phyloP scores from a whole-genome alignment of 148 eudicot species.

The Chenopodium album region DNA sequence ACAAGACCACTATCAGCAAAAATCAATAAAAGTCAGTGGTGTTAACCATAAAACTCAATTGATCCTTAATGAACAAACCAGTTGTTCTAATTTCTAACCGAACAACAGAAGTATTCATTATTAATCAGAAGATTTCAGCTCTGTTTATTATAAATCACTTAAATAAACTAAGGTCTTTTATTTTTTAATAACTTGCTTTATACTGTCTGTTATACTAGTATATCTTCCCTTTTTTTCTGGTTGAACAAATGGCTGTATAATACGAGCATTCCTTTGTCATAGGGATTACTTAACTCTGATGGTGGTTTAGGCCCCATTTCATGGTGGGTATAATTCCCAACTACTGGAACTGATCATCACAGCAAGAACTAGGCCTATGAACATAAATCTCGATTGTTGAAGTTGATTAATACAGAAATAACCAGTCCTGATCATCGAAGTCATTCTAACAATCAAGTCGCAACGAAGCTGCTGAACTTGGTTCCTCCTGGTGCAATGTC shows the following conservation, averaged over 20 bases:
- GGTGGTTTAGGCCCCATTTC: conserved; percentile 76
- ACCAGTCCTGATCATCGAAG: background rate
- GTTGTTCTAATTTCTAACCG: no score
- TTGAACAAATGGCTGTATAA: background rate
- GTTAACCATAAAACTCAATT: background rate
- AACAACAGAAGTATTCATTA: no score
- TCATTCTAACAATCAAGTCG: background rate
- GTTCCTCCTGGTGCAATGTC: background rate
- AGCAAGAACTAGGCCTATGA: background rate
- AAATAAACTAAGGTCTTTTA: background rate
- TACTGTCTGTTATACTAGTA: background rate
- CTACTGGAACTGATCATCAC: background rate
- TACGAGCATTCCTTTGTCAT: conserved; percentile 12
- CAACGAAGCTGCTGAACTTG: background rate
- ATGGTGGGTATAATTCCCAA: conserved; percentile 59
- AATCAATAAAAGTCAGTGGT: background rate
- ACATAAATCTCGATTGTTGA: background rate
- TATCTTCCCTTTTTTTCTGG: background rate
- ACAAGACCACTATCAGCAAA: background rate
- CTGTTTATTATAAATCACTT: no score
- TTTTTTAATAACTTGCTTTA: background rate
- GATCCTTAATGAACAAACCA: background rate
- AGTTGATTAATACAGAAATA: background rate
- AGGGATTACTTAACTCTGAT: conserved; percentile 64
- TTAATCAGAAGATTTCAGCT: background rate